phyloP scores from a whole-genome alignment of 768 basidiomycete genomes.

The Xanthoconium stramineum region DNA sequence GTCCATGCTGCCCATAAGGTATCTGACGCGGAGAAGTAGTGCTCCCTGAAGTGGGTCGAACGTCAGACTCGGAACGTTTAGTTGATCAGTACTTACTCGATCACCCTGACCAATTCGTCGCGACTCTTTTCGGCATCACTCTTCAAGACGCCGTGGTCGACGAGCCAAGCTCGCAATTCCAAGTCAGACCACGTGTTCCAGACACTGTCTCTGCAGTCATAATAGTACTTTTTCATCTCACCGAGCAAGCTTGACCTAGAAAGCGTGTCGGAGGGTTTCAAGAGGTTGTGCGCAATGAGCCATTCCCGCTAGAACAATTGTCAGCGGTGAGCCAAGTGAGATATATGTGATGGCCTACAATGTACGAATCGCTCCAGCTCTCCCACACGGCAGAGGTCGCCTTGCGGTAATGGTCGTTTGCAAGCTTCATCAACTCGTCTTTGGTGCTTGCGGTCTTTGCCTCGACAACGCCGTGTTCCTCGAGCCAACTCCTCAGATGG shows the following conservation, averaged over 20 bases:
- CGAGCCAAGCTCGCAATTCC: constrained; percentile 75
- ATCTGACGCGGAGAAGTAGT: constrained; percentile 60
- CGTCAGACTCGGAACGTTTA: not conserved
- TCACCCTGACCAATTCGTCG: constrained; percentile 75
- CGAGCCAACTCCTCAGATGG: constrained; percentile 66
- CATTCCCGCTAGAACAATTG: constrained; percentile 59
- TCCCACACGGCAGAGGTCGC: constrained; percentile 69
- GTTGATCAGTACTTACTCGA: constrained; percentile 45
- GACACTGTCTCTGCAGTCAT: constrained; percentile 49
- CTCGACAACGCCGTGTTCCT: constrained; percentile 69
- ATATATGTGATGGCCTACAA: constrained; percentile 43
- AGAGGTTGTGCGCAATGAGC: constrained; percentile 75
- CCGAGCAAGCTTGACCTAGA: constrained; percentile 53
- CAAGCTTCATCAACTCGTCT: constrained; percentile 64
- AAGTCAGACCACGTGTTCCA: constrained; percentile 76
- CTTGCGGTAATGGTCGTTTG: constrained; percentile 65
- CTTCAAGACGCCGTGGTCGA: constrained; percentile 71
- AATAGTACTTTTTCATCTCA: constrained; percentile 80
- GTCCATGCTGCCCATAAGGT: constrained; percentile 69
- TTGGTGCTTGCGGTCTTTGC: constrained; percentile 52
- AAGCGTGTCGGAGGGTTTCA: constrained; percentile 57
- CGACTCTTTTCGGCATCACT: constrained; percentile 59
- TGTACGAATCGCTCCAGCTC: constrained; percentile 83
- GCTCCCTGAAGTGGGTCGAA: constrained; percentile 43
- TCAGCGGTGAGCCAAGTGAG: not conserved